These are phyloP conservation scores for Pythium sukuiense DNA, from an alignment of 352 stramenopile species.

Conservation along the genomic window DNA sequence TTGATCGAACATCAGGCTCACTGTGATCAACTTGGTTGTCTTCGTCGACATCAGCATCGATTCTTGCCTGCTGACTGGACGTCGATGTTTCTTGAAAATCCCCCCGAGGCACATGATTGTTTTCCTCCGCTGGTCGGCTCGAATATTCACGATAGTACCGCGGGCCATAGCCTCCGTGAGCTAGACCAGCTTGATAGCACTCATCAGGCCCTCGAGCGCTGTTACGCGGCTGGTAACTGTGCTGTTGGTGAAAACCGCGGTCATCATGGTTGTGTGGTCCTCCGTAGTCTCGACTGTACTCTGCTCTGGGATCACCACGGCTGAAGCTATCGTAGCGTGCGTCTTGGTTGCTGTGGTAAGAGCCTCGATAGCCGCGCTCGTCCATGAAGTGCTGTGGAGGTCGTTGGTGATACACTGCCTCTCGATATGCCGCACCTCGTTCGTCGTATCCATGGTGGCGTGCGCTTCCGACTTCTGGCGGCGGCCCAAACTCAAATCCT, in stretches of 20 bases:
- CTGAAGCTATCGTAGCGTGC: slow-evolving; percentile 6
- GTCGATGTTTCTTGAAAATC: background rate
- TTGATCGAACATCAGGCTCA: background rate
- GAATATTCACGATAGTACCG: background rate
- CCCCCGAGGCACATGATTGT: background rate
- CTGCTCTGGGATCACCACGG: background rate
- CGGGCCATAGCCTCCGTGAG: background rate
- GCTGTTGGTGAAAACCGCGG: background rate
- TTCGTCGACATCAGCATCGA: background rate
- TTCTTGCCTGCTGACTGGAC: background rate
- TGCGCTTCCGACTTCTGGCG: background rate
- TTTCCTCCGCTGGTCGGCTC: background rate
- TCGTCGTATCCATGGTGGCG: background rate
- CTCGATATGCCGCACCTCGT: background rate
- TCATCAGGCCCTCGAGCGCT: background rate
- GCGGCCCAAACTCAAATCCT: background rate
- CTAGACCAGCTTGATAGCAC: background rate
- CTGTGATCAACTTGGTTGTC: background rate
- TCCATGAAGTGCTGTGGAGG: background rate
- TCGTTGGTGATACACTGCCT: background rate
- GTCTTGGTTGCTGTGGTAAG: slow-evolving; percentile 13
- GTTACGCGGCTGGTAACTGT: background rate
- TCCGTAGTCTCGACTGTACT: background rate
- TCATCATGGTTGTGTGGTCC: background rate
- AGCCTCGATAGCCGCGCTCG: background rate